Percentiles rank a stretch among this genome's conserved stretches.
These are phyloP conservation scores for Phlegmacium glaucopus DNA, from an alignment of 768 basidiomycete genomes.

Conservation along the genomic window DNA sequence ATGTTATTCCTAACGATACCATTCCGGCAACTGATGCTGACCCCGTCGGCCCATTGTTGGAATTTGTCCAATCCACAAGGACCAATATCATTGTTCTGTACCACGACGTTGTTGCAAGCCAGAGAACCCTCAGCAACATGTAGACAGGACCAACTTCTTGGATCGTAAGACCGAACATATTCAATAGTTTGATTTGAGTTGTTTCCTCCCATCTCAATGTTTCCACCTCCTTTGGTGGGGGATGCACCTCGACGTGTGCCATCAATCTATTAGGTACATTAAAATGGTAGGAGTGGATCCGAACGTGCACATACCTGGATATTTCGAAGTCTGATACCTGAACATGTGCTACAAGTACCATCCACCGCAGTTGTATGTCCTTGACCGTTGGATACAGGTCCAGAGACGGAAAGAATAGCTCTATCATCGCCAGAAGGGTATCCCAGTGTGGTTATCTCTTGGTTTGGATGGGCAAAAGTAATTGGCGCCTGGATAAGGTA, in stretches of 20 bases:
- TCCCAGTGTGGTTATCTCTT: constrained; percentile 81
- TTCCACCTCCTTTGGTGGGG: constrained; percentile 61
- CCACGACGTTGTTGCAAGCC: constrained; percentile 56
- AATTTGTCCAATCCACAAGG: constrained; percentile 65
- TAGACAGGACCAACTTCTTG: constrained; percentile 80
- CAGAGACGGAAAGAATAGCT: constrained; percentile 68
- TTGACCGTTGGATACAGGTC: constrained; percentile 54
- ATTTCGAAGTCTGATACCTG: constrained; percentile 62
- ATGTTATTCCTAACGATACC: constrained; percentile 63
- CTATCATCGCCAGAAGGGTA: constrained; percentile 67
- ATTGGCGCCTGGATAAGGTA: constrained; percentile 70
- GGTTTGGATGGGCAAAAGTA: constrained; percentile 58
- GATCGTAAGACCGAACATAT: constrained; percentile 72
- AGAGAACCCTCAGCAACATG: constrained; percentile 71
- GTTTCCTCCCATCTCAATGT: constrained; percentile 82
- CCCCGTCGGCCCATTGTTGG: constrained; percentile 81
- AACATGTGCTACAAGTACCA: constrained; percentile 59
- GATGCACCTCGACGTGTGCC: constrained; percentile 58
- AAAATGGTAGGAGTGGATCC: background rate
- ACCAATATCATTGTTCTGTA: constrained; percentile 84
- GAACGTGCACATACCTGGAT: constrained; percentile 49
- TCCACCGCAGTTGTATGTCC: constrained; percentile 75
- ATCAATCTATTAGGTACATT: constrained; percentile 50
- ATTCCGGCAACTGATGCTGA: constrained; percentile 68
- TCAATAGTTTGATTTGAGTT: constrained; percentile 74